phyloP scores from a whole-genome alignment of 164 flowering plant genomes.

The Protea cynaroides region DNA sequence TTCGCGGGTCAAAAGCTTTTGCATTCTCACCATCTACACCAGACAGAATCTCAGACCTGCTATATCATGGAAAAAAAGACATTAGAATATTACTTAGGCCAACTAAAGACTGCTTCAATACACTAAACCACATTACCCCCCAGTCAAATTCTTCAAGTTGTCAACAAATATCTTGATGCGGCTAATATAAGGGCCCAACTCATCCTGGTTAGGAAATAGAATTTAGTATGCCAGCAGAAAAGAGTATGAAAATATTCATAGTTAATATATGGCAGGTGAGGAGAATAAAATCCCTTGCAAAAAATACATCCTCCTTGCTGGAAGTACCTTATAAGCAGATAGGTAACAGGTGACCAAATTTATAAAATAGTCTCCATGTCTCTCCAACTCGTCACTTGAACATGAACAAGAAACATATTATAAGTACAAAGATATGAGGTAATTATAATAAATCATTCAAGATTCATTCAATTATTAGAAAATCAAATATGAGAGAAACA shows the following conservation, averaged over 20 bases:
- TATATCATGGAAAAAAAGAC: not conserved
- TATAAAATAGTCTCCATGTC: conserved; percentile 57
- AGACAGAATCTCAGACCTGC: conserved; percentile 43
- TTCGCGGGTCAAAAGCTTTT: conserved; percentile 42
- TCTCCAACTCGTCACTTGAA: conserved; percentile 77
- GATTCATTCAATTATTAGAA: not conserved
- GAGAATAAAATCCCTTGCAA: not conserved
- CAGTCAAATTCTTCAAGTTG: conserved; percentile 57
- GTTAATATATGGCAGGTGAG: not conserved
- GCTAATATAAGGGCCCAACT: conserved; percentile 53
- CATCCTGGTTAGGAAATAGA: conserved; percentile 41
- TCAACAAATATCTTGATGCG: conserved; percentile 61
- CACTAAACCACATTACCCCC: conserved; percentile 40
- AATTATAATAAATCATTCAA: not conserved
- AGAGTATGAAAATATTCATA: not conserved
- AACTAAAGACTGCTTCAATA: not conserved
- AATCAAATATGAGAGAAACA: not conserved
- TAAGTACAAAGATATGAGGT: not conserved
- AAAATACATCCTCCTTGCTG: not conserved
- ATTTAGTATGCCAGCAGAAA: not conserved
- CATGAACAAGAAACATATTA: conserved; percentile 13
- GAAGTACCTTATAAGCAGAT: conserved; percentile 48
- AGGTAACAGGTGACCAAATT: conserved; percentile 56
- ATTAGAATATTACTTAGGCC: not conserved
- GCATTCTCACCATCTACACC: conserved; percentile 35